Conservation (phyloP, 202 grass and related monocot genomes). For the Musa balbisiana region DNA sequence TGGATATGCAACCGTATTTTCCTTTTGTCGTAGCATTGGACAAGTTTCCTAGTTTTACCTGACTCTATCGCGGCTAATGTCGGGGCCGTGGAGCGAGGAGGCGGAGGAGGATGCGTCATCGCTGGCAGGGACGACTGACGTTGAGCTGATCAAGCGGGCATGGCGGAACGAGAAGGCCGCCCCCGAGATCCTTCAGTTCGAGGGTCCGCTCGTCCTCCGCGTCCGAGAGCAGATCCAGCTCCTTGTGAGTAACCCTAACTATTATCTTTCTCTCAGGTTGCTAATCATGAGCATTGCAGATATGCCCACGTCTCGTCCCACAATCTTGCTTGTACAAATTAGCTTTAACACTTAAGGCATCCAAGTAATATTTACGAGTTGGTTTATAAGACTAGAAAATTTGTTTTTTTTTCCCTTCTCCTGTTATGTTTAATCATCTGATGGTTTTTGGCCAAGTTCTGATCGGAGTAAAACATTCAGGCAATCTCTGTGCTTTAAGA, state of each 20-base stretch:
- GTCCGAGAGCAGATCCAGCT: constrained; percentile 83
- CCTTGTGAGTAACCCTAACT: constrained; percentile 28
- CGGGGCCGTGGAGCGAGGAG: constrained; percentile 48
- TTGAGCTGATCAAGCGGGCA: constrained; percentile 61
- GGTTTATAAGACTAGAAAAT: too few relatives aligned
- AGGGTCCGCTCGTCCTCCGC: constrained; percentile 51
- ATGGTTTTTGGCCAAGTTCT: neutral
- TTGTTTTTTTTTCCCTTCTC: neutral
- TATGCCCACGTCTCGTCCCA: too few relatives aligned
- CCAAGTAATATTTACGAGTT: too few relatives aligned
- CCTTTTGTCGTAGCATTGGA: too few relatives aligned
- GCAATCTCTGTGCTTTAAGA: neutral
- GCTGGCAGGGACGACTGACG: constrained; percentile 44
- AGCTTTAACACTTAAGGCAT: too few relatives aligned
- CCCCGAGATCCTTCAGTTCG: constrained; percentile 72
- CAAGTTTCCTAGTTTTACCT: too few relatives aligned
- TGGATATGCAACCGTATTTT: too few relatives aligned
- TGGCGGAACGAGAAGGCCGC: constrained; percentile 90
- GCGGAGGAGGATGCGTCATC: constrained; percentile 26
- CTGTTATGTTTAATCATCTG: neutral
- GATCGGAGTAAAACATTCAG: neutral
- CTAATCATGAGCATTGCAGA: neutral
- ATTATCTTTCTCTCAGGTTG: neutral
- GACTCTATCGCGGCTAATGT: neutral
- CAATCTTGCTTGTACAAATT: too few relatives aligned